These are phyloP conservation scores for Pecoramyces ruminantium DNA, from an alignment of 192 early-diverging fungal genomes.

Conservation along the genomic window DNA sequence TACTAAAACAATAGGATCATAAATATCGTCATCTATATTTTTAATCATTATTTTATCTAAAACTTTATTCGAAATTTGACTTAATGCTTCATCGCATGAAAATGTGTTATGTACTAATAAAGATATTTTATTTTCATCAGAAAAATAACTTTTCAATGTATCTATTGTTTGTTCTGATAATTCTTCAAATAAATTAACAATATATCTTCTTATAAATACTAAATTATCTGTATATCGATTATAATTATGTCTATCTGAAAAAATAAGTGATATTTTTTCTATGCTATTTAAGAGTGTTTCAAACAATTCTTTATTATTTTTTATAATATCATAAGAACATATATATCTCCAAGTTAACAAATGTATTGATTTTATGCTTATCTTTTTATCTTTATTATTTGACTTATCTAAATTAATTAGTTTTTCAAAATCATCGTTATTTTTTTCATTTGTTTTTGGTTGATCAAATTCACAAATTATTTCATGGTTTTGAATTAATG, in stretches of 20 bases:
- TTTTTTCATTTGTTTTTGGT: background rate
- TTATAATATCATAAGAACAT: background rate
- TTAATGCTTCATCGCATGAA: background rate
- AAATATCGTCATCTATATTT: background rate
- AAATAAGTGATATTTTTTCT: background rate
- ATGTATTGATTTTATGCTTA: background rate
- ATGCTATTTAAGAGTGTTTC: background rate
- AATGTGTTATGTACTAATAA: background rate
- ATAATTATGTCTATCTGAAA: background rate
- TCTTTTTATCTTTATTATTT: background rate
- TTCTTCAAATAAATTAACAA: background rate
- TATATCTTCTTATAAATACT: background rate
- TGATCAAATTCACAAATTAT: background rate
- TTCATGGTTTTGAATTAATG: background rate
- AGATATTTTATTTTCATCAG: background rate
- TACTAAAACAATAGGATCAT: background rate
- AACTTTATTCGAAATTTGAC: background rate
- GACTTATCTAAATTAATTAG: no score
- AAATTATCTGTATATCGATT: background rate
- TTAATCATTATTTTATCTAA: background rate
- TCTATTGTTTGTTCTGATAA: background rate
- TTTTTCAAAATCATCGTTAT: no score
- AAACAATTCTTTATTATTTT: background rate
- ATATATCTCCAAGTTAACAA: background rate
- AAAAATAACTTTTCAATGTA: background rate